These are phyloP conservation scores for Trametes sp. DNA, from an alignment of 1,284 basidiomycete genomes.

Conservation along the genomic window DNA sequence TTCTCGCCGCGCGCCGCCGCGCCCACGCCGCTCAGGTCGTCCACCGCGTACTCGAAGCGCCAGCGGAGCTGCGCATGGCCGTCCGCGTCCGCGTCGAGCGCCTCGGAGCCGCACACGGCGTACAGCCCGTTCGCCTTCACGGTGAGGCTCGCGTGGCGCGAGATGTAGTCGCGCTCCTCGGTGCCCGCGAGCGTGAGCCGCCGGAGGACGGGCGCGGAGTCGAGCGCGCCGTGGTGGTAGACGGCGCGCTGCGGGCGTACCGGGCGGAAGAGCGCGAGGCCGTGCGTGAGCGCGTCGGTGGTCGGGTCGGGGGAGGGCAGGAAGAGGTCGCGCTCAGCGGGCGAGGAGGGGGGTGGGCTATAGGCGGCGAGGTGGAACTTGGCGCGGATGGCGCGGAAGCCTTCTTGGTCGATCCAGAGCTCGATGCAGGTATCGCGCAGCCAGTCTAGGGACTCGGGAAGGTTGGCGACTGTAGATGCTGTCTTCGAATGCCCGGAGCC, in stretches of 20 bases:
- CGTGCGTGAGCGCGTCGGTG: conserved; percentile 44
- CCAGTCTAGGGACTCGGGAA: conserved; percentile 57
- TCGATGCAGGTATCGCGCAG: conserved; percentile 62
- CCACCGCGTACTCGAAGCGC: conserved; percentile 81
- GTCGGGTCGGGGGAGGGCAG: conserved; percentile 21
- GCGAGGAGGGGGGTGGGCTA: conserved; percentile 34
- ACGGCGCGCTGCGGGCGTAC: conserved; percentile 60
- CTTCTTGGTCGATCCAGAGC: conserved; percentile 82
- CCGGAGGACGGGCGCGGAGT: conserved; percentile 70
- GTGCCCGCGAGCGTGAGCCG: conserved; percentile 69
- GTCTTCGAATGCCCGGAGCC: conserved; percentile 10
- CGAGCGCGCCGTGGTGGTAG: conserved; percentile 77
- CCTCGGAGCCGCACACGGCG: conserved; percentile 70
- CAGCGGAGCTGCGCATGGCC: conserved; percentile 56
- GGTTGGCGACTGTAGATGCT: conserved; percentile 22
- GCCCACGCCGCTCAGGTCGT: conserved; percentile 32
- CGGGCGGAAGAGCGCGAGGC: conserved; percentile 71
- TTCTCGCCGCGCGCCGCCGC: conserved; percentile 67
- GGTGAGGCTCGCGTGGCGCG: conserved; percentile 71
- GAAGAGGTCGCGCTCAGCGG: too few relatives aligned
- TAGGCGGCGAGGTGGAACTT: conserved; percentile 66
- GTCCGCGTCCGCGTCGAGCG: conserved; percentile 40
- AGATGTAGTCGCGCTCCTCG: conserved; percentile 74
- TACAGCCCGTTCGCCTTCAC: conserved; percentile 78
- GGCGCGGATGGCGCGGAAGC: conserved; percentile 68